These are phyloP conservation scores for Colletotrichum salicis DNA, from an alignment of 2,329 filamentous ascomycete species.

Conservation along the genomic window DNA sequence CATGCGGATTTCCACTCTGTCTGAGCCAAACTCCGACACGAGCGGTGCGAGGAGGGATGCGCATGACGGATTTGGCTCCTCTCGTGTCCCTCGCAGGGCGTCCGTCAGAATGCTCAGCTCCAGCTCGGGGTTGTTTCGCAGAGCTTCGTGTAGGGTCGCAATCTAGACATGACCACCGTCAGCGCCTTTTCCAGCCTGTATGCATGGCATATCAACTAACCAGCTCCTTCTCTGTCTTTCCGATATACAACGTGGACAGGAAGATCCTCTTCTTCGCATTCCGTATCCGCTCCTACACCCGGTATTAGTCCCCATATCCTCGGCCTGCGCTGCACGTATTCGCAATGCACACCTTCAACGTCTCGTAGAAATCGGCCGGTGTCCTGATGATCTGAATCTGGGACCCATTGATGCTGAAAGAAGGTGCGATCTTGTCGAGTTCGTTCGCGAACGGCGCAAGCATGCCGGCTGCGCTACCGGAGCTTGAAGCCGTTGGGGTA, in stretches of 20 bases:
- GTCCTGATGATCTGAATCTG: constrained; percentile 83
- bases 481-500: constrained; percentile 34
- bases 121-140: constrained; percentile 79
- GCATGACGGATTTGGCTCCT: constrained; percentile 85
- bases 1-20: constrained; percentile 93
- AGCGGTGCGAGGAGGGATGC: constrained; percentile 88
- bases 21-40: constrained; percentile 83
- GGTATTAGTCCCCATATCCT: constrained; percentile 2
- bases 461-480: constrained; percentile 50
- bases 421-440: constrained; percentile 88
- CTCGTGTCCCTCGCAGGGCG: constrained; percentile 88
- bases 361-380: constrained; percentile 90
- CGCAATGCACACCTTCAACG: constrained; percentile 76
- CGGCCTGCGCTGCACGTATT: background rate
- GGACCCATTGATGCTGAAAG: constrained; percentile 85
- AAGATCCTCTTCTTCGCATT: constrained; percentile 84
- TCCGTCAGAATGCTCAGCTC: constrained; percentile 92
- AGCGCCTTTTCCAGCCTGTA: background rate
- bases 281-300: constrained; percentile 77
- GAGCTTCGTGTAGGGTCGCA: constrained; percentile 77
- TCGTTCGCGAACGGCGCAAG: constrained; percentile 72
- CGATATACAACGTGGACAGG: constrained; percentile 96
- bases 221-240: constrained; percentile 90
- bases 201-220: constrained; percentile 50
- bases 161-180: constrained; percentile 62